A percentile compares a stretch with the other conserved stretches of the same genome.
Conservation (phyloP, 1,284 basidiomycete species). For the Apiotrichum laibachii region DNA sequence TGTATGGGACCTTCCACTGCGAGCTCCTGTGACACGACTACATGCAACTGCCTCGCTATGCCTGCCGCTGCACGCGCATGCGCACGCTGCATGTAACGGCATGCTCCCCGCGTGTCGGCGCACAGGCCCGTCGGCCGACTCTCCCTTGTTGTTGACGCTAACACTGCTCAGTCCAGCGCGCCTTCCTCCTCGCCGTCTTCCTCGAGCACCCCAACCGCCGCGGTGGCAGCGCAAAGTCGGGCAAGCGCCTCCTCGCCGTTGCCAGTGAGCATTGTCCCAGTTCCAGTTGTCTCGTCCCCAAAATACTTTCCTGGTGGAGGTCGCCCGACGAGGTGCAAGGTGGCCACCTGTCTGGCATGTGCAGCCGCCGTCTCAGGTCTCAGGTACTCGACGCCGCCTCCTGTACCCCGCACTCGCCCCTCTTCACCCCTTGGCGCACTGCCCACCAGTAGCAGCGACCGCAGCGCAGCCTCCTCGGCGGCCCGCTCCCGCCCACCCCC, state of each 20-base stretch:
- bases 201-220: constrained; percentile 5
- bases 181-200: neutral
- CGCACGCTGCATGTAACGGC: no score
- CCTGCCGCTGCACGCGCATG: neutral
- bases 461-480: neutral
- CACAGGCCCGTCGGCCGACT: neutral
- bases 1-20: neutral
- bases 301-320: neutral
- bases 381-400: no score
- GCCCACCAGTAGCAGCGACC: no score
- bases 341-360: no score
- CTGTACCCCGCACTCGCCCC: no score
- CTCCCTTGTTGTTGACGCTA: neutral
- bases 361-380: no score
- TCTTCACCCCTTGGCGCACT: no score
- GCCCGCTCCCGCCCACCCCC: neutral
- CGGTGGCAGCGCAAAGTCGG: neutral
- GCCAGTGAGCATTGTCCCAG: neutral
- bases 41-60: no score
- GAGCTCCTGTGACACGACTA: neutral
- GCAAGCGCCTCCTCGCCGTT: neutral
- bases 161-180: constrained; percentile 1
- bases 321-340: no score
- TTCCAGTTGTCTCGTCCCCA: neutral
- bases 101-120: neutral